These are phyloP conservation scores for Theileria parva DNA, from an alignment of 169 alveolate species.

Conservation along the genomic window DNA sequence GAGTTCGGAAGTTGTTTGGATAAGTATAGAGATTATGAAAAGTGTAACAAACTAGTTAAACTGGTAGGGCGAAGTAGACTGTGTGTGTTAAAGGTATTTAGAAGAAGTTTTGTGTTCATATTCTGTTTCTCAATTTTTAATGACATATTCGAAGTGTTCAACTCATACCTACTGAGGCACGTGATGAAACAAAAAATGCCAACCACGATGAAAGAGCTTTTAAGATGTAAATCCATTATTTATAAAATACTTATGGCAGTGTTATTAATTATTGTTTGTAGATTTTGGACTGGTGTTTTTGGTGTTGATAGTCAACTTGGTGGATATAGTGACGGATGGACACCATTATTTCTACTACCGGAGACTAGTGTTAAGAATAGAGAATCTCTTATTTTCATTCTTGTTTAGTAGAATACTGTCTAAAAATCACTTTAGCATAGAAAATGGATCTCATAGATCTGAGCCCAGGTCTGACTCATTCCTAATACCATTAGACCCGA, in stretches of 20 bases:
- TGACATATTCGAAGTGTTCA: conserved; percentile 52
- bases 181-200: conserved; percentile 23
- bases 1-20: conserved; percentile 38
- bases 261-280: background rate
- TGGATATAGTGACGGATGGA: conserved; percentile 54
- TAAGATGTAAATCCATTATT: conserved; percentile 28
- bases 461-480: background rate
- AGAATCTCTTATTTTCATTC: conserved; percentile 40
- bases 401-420: conserved; percentile 54
- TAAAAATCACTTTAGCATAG: conserved; percentile 3
- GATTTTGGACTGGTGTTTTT: conserved; percentile 3
- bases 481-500: background rate
- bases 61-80: conserved; percentile 47
- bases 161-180: conserved; percentile 12
- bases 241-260: background rate
- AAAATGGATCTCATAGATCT: background rate
- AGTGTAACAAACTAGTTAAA: conserved; percentile 27
- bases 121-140: conserved; percentile 37
- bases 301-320: conserved; percentile 13
- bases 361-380: conserved; percentile 48
- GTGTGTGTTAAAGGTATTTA: conserved; percentile 38
- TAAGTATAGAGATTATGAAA: conserved; percentile 8
- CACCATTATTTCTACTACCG: conserved; percentile 56
- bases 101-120: conserved; percentile 23
- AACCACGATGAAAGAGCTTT: conserved; percentile 2